Percentiles rank a stretch among this genome's conserved stretches.
phyloP scores from a whole-genome alignment of 345 rosid genomes.

The Lenwebbia sp. region DNA sequence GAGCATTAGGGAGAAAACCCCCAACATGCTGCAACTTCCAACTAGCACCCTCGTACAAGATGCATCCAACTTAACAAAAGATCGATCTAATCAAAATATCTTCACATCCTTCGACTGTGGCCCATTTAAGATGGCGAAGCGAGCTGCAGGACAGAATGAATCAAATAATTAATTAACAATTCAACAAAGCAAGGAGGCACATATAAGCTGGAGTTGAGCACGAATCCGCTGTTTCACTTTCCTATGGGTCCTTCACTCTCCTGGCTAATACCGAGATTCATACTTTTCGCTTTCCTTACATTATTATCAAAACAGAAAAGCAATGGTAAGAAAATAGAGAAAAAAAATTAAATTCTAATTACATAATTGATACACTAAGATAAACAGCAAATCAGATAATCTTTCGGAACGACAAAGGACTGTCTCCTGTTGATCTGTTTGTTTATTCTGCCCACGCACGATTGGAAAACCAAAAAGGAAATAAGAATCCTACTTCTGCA shows the following conservation, averaged over 20 bases:
- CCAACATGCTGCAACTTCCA: conserved; percentile 65
- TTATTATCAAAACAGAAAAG: neutral
- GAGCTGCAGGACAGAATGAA: neutral
- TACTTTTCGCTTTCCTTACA: neutral
- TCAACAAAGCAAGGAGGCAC: neutral
- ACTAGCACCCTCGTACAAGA: neutral
- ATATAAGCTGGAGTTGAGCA: neutral
- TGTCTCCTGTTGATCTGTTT: neutral
- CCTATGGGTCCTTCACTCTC: neutral
- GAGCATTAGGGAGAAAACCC: conserved; percentile 29
- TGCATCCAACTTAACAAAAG: neutral
- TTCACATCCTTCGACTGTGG: neutral
- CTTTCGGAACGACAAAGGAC: neutral
- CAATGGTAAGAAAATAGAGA: neutral
- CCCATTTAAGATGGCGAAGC: neutral
- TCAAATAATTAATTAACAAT: neutral
- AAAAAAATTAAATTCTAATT: neutral
- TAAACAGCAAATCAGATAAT: neutral
- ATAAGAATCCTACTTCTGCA: neutral
- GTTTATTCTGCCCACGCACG: neutral
- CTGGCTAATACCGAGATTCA: neutral
- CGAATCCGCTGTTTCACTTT: neutral
- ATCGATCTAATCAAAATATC: neutral
- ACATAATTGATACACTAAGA: neutral
- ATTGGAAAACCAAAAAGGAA: neutral